Conservation (phyloP, 2,329 filamentous ascomycete genomes). For the Podosphaera fusca region DNA sequence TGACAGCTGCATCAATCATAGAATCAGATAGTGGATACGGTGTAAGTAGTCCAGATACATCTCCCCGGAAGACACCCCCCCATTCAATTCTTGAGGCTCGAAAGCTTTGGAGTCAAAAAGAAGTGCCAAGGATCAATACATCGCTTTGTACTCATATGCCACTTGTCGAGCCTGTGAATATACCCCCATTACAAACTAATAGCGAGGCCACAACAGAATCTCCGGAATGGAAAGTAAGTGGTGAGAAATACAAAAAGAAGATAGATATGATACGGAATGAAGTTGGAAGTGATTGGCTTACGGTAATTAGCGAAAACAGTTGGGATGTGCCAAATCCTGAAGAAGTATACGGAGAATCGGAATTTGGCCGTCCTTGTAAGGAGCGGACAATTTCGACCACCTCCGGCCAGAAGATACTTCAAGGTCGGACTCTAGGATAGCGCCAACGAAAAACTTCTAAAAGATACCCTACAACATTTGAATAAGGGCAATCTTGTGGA, state of each 20-base stretch:
- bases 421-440: no score
- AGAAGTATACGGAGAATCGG: conserved; percentile 10
- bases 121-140: conserved; percentile 13
- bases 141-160: conserved; percentile 11
- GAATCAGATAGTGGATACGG: conserved; percentile 11
- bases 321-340: conserved; percentile 24
- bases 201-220: conserved; percentile 11
- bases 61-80: conserved; percentile 11
- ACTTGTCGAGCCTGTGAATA: conserved; percentile 11
- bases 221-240: conserved; percentile 41
- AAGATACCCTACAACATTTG: no score
- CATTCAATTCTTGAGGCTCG: conserved; percentile 13
- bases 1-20: conserved; percentile 3
- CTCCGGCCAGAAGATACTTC: not conserved
- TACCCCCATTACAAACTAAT: conserved; percentile 9
- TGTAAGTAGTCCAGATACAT: conserved; percentile 13
- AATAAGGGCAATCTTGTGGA: no score
- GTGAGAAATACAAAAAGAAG: conserved; percentile 67
- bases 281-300: conserved; percentile 72
- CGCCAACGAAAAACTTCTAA: no score
- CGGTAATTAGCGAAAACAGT: conserved; percentile 57
- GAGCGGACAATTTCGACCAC: not conserved
- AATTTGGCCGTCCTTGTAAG: conserved; percentile 9
- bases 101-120: conserved; percentile 8
- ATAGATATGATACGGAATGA: conserved; percentile 69